A percentile compares a stretch with the other conserved stretches of the same genome.
phyloP scores from a whole-genome alignment of 768 basidiomycete species.

The Trametes punicea region DNA sequence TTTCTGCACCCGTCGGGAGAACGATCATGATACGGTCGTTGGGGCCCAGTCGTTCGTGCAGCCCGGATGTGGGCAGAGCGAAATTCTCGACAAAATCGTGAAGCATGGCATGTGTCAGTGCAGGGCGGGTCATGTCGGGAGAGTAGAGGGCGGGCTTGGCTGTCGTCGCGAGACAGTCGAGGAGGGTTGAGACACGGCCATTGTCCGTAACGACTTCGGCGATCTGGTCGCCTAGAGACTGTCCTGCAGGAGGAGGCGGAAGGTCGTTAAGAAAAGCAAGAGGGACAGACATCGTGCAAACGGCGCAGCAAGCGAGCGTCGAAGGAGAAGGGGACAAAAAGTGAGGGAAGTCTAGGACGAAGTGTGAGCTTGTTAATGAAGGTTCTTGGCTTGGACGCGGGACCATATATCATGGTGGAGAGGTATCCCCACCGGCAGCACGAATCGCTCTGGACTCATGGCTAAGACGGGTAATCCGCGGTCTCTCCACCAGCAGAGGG shows the following conservation, averaged over 20 bases:
- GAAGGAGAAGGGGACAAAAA: not conserved
- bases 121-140: constrained; percentile 35
- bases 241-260: constrained; percentile 22
- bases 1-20: constrained; percentile 43
- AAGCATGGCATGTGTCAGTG: constrained; percentile 36
- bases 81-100: constrained; percentile 39
- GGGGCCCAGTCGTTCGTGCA: constrained; percentile 31
- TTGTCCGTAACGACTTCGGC: constrained; percentile 33
- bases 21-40: constrained; percentile 47
- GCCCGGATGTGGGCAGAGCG: constrained; percentile 34
- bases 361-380: not conserved
- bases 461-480: constrained; percentile 1
- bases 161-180: constrained; percentile 41
- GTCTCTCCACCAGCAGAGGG: not conserved
- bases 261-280: constrained; percentile 32
- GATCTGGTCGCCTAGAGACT: constrained; percentile 39
- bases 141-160: constrained; percentile 37
- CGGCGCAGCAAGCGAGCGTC: not conserved
- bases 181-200: constrained; percentile 31
- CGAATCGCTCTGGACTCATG: not conserved
- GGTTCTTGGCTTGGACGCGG: not conserved
- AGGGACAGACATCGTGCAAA: constrained; percentile 11
- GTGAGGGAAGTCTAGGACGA: not conserved
- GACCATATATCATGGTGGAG: constrained; percentile 12
- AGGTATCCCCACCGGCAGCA: not conserved